Evolutionary conservation across 2,329 filamentous ascomycete genomes (phyloP), one percentile per base, ranked within the genome.

Genomic region (Ilyonectria robusta): DNA sequence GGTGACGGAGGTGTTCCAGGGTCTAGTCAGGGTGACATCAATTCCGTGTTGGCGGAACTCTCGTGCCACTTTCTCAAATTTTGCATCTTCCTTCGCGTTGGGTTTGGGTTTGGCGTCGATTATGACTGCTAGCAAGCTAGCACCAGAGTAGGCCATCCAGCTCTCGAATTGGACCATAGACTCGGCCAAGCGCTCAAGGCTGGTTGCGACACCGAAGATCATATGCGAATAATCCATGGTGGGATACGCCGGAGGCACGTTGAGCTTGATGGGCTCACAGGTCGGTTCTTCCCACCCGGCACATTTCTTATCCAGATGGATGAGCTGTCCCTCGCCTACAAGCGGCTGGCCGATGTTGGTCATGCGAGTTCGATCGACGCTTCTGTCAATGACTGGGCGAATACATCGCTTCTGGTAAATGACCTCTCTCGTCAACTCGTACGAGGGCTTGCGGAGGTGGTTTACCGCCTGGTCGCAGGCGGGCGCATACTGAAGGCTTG

Each of bases 161-260:
- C 88, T 87, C 15, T 83, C 78, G 62, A 90, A 87, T 17, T 84
- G 81, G 11, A 83, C 78, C 40, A 89, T 78, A 1, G 87, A 87
- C 7, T 83, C 81, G 44, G 83, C 78, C 62, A 90, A 77, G 37
- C 88, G 83, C 29, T 82, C 80, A 35, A 85, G 80, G 8, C 81
- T 84, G 23, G 88, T 89, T 0, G 88, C 86, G 5, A 90, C 83
- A 62, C 87, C 88, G 67, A 91, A 90, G 63, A 88, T 77, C 50
- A 89, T 82, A 58, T 89, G 83, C 0, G 82, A 79, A 68, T 87
- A 87, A 9, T 81, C 81, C 33, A 78, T 72, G 33, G 75, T 73
- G 0, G 84, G 82, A 56, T 83, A 84, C 1, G 84, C 81, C 0
- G 72, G 70, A 0, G 87, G 83, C 0, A 89, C 86, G 4, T 80